These are phyloP conservation scores for Suillus fuscotomentosus DNA, from an alignment of 768 basidiomycete species.

Conservation along the genomic window DNA sequence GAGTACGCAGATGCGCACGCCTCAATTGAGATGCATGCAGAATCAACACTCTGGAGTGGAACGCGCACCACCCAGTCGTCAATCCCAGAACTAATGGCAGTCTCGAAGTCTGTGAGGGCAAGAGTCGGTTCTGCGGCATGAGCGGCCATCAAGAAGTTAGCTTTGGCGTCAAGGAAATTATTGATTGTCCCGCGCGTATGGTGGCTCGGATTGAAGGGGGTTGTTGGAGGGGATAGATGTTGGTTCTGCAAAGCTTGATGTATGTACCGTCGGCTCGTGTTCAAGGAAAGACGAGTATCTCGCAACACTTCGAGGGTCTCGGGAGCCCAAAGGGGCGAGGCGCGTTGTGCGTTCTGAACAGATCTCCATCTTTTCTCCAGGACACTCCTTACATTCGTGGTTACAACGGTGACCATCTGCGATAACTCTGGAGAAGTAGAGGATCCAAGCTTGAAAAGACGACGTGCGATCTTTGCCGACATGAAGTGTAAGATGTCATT, in stretches of 20 bases:
- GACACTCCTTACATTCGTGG: conserved; percentile 11
- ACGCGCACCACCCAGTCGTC: conserved; percentile 33
- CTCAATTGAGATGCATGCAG: conserved; percentile 21
- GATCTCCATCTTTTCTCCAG: conserved; percentile 37
- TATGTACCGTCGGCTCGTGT: conserved; percentile 29
- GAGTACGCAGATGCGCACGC: conserved; percentile 27
- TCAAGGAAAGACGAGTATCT: conserved; percentile 37
- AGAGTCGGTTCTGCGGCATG: conserved; percentile 13
- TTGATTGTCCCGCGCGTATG: conserved; percentile 14
- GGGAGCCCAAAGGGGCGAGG: conserved; percentile 30
- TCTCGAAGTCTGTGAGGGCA: conserved; percentile 38
- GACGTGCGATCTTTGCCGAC: conserved; percentile 36
- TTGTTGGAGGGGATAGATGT: no score
- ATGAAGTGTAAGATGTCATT: conserved; percentile 38
- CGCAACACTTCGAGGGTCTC: conserved; percentile 21
- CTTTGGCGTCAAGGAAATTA: conserved; percentile 16
- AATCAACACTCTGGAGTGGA: not conserved
- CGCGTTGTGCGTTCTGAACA: conserved; percentile 27
- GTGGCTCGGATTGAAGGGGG: conserved; percentile 5
- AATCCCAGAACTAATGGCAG: conserved; percentile 27
- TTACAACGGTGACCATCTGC: conserved; percentile 7
- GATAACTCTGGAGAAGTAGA: conserved; percentile 18
- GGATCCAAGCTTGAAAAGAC: conserved; percentile 36
- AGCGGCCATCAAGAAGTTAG: conserved; percentile 11
- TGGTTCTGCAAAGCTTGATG: conserved; percentile 12